Evolutionary conservation across 106 monocot genomes (phyloP).

Genomic region (Apostasia ramifera): DNA sequence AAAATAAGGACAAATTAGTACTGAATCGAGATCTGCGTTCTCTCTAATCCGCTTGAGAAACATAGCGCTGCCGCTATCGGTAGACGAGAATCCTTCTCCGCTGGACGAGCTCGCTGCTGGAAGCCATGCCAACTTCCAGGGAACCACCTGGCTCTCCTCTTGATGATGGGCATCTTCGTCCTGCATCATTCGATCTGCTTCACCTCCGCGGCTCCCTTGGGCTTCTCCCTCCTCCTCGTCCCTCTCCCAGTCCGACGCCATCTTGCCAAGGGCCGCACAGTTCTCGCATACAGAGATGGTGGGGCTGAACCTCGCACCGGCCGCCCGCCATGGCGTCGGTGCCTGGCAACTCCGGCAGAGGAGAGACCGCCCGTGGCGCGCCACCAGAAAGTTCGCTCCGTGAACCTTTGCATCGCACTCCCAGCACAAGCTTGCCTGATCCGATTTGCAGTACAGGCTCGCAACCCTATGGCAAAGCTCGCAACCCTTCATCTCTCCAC

Average conservation of each 20-base stretch:
- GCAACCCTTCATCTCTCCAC: constrained; percentile 34
- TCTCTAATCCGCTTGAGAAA: constrained; percentile 14
- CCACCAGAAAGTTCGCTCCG: constrained; percentile 84
- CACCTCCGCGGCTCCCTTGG: constrained; percentile 14
- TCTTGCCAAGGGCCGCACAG: constrained; percentile 24
- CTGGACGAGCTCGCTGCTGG: constrained; percentile 28
- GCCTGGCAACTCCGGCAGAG: constrained; percentile 58
- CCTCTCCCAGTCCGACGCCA: constrained; percentile 2
- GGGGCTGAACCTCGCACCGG: constrained; percentile 44
- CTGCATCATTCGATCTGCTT: too few species aligned
- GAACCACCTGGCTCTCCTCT: constrained; percentile 62
- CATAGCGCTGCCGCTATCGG: neutral
- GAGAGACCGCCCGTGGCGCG: constrained; percentile 48
- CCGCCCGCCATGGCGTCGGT: constrained; percentile 57
- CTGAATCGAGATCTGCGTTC: constrained; percentile 3
- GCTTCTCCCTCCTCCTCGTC: constrained; percentile 6
- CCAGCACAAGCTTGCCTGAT: constrained; percentile 77
- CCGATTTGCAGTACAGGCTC: constrained; percentile 67
- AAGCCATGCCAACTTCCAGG: constrained; percentile 24
- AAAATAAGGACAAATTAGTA: too few species aligned
- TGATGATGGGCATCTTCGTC: constrained; percentile 17
- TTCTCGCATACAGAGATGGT: constrained; percentile 46
- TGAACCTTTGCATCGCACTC: constrained; percentile 79
- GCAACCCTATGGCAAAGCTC: constrained; percentile 47
- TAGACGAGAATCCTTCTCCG: constrained; percentile 14